Conservation (phyloP, 2,329 filamentous ascomycete genomes). For the Fusarium miscanthi region DNA sequence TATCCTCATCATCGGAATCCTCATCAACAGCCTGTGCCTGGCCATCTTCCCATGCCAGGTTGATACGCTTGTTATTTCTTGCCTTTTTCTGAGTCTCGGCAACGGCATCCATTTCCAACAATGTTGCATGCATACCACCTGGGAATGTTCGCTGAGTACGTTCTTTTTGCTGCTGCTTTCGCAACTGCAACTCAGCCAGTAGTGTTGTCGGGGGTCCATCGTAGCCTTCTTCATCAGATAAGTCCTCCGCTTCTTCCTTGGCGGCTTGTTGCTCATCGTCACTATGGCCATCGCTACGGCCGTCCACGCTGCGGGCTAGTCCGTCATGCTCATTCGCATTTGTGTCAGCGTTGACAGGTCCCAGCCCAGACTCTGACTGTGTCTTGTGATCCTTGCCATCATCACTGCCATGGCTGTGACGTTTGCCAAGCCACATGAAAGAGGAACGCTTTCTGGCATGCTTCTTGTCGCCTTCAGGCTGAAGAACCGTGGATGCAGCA, state of each 20-base stretch:
- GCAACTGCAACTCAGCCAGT: constrained; percentile 88
- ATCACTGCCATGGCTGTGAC: constrained; percentile 48
- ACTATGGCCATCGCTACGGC: constrained; percentile 40
- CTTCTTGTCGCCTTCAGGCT: constrained; percentile 37
- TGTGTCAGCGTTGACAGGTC: constrained; percentile 44
- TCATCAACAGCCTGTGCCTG: constrained; percentile 57
- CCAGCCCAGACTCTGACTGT: constrained; percentile 39
- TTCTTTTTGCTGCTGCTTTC: constrained; percentile 87
- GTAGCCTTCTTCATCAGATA: constrained; percentile 62
- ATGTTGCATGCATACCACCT: constrained; percentile 88
- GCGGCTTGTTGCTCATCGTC: constrained; percentile 52
- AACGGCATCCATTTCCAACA: constrained; percentile 90
- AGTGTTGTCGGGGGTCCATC: constrained; percentile 87
- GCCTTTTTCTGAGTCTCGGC: constrained; percentile 84
- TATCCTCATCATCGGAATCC: constrained; percentile 79
- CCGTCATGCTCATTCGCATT: constrained; percentile 36
- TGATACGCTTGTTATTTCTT: constrained; percentile 79
- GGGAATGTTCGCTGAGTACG: constrained; percentile 75
- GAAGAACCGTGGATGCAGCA: constrained; percentile 43
- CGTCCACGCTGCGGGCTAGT: constrained; percentile 45
- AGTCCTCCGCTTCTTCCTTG: constrained; percentile 58
- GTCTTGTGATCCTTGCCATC: constrained; percentile 41
- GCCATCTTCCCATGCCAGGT: constrained; percentile 89
- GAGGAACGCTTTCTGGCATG: constrained; percentile 60
- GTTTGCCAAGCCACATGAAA: constrained; percentile 60